Evolutionary conservation across 805 yeast genomes (phyloP).

Genomic region (Saturnispora gosingensis): DNA sequence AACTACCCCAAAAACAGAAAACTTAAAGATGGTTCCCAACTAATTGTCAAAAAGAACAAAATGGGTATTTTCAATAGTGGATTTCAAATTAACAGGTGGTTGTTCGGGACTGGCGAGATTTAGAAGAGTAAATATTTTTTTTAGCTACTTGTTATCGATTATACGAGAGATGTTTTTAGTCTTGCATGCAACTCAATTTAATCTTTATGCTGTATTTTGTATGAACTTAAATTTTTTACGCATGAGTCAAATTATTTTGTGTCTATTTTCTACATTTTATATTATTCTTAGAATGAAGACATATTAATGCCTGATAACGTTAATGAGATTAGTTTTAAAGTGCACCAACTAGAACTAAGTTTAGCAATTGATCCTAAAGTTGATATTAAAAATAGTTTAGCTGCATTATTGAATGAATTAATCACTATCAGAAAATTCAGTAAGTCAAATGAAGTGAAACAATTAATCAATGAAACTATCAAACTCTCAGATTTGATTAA

Average conservation of each 20-base stretch:
- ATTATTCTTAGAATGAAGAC: not conserved
- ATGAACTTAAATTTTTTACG: not conserved
- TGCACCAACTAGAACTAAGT: not conserved
- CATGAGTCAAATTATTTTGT: not conserved
- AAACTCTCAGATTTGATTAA: not conserved
- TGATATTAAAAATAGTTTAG: not conserved
- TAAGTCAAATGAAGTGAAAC: not conserved
- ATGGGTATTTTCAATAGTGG: constrained; percentile 2
- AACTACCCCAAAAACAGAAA: not conserved
- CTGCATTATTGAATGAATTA: not conserved
- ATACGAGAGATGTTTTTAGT: not conserved
- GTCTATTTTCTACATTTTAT: not conserved
- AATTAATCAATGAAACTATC: not conserved
- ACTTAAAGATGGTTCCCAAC: constrained; percentile 10
- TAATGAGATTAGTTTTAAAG: not conserved
- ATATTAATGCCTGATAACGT: not conserved
- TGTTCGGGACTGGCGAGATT: constrained; percentile 12
- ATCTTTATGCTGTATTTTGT: not conserved
- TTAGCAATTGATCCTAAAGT: not conserved
- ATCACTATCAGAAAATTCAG: not conserved
- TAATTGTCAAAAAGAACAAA: constrained; percentile 5
- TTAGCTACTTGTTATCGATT: not conserved
- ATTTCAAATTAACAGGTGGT: constrained; percentile 6
- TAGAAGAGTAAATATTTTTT: not conserved
- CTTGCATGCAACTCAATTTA: not conserved